phyloP scores from a whole-genome alignment of 768 basidiomycete species.

The Panaeolus papilionaceus region DNA sequence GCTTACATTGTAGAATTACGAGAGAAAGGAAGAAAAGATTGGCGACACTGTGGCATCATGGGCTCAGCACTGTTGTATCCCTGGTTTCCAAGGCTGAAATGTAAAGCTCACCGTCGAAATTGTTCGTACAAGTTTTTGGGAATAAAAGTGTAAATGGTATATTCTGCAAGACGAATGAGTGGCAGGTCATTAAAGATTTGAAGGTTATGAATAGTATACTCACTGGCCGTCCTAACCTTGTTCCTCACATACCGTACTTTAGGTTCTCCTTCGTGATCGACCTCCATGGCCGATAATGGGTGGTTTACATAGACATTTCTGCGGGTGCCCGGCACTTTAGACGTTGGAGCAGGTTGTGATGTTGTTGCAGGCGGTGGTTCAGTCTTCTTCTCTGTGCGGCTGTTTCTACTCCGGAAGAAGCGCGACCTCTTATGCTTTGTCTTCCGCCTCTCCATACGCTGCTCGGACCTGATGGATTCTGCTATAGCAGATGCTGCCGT shows the following conservation, averaged over 20 bases:
- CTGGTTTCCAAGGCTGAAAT: not conserved
- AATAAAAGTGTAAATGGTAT: conserved; percentile 88
- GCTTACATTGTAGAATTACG: conserved; percentile 80
- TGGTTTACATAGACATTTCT: conserved; percentile 86
- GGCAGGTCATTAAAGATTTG: conserved; percentile 14
- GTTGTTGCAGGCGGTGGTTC: conserved; percentile 36
- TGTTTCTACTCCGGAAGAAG: conserved; percentile 59
- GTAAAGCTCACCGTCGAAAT: conserved; percentile 75
- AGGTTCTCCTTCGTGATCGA: conserved; percentile 79
- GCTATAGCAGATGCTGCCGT: conserved; percentile 92
- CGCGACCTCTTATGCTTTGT: conserved; percentile 54
- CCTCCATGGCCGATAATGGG: conserved; percentile 66
- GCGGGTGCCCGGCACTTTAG: conserved; percentile 56
- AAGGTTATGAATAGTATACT: conserved; percentile 37
- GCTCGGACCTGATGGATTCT: conserved; percentile 83
- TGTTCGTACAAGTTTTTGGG: conserved; percentile 97
- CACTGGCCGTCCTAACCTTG: conserved; percentile 94
- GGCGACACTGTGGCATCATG: conserved; percentile 61
- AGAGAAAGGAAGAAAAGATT: conserved; percentile 91
- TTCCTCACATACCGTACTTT: conserved; percentile 83
- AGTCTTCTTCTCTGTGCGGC: conserved; percentile 51
- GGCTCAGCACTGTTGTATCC: conserved; percentile 1
- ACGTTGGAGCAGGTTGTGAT: conserved; percentile 33
- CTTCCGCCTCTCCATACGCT: conserved; percentile 66
- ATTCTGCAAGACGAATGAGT: conserved; percentile 57